These are phyloP conservation scores for Colletotrichum higginsianum DNA, from an alignment of 2,329 filamentous ascomycete genomes.

Conservation along the genomic window DNA sequence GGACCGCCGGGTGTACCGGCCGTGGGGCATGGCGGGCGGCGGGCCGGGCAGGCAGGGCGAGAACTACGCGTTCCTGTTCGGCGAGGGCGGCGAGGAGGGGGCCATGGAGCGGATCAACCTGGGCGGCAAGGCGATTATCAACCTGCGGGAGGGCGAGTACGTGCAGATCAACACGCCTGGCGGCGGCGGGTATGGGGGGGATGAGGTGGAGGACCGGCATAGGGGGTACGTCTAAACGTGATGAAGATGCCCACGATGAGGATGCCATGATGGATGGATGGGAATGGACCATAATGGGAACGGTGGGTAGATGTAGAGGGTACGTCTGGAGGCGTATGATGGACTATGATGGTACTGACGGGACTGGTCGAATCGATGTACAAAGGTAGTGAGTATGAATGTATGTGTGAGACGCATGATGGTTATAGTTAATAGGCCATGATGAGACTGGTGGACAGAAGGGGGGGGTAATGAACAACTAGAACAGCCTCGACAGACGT, in stretches of 20 bases:
- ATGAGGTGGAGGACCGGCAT: slow-evolving; percentile 31
- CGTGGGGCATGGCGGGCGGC: slow-evolving; percentile 54
- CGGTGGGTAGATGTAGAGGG: too few species aligned
- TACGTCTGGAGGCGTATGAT: too few species aligned
- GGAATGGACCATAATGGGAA: too few species aligned
- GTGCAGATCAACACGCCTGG: slow-evolving; percentile 55
- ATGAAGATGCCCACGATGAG: background rate
- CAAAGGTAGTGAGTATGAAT: too few species aligned
- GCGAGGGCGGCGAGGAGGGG: slow-evolving; percentile 43
- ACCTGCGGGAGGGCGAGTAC: slow-evolving; percentile 51
- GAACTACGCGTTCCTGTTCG: slow-evolving; percentile 50
- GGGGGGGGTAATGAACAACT: too few species aligned
- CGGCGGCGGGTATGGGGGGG: slow-evolving; percentile 50
- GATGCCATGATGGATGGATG: background rate
- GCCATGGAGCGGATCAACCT: slow-evolving; percentile 50
- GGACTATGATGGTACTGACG: too few species aligned
- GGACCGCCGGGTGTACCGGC: slow-evolving; percentile 52
- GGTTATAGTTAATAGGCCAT: too few species aligned
- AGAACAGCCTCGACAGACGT: too few species aligned
- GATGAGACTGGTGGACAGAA: too few species aligned
- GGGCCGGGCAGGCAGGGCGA: slow-evolving; percentile 46
- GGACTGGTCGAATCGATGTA: too few species aligned
- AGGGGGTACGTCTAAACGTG: slow-evolving; percentile 30
- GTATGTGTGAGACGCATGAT: too few species aligned
- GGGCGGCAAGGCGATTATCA: slow-evolving; percentile 51